These are phyloP conservation scores for Aspergillus costaricaensis DNA, from an alignment of 2,329 filamentous ascomycete species.

Conservation along the genomic window DNA sequence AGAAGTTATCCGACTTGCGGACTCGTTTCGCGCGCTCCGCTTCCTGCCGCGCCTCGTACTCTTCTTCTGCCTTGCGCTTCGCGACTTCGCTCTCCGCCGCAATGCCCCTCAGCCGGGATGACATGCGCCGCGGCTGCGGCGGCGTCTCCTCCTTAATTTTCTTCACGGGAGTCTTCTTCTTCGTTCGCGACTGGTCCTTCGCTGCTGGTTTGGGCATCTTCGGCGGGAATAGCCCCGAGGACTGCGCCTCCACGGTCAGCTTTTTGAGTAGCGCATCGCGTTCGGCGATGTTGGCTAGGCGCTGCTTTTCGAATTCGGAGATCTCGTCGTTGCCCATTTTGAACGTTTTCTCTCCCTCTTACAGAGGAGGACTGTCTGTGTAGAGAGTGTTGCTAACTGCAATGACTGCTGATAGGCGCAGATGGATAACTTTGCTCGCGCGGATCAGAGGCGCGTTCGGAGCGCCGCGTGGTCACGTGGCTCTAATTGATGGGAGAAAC, in stretches of 20 bases:
- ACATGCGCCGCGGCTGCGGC: conserved; percentile 58
- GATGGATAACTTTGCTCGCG: not conserved
- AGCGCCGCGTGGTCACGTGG: conserved; percentile 5
- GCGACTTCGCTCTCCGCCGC: conserved; percentile 67
- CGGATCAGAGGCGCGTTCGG: not conserved
- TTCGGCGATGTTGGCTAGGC: conserved; percentile 82
- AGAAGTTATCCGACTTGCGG: conserved; percentile 67
- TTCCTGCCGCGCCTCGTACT: conserved; percentile 59
- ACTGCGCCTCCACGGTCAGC: conserved; percentile 66
- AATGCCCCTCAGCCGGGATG: conserved; percentile 63
- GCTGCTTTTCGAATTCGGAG: conserved; percentile 83
- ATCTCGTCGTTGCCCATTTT: conserved; percentile 52
- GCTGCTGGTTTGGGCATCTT: conserved; percentile 53
- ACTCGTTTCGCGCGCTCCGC: conserved; percentile 63
- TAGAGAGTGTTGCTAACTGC: not conserved
- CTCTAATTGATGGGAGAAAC: not conserved
- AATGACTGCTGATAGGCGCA: not conserved
- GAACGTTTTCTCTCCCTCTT: not conserved
- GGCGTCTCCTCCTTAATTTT: conserved; percentile 63
- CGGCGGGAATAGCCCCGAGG: conserved; percentile 66
- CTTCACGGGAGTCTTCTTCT: conserved; percentile 49
- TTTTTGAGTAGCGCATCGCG: conserved; percentile 82
- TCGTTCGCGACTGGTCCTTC: conserved; percentile 52
- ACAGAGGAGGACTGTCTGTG: not conserved
- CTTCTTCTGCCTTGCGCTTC: conserved; percentile 68